phyloP scores from a whole-genome alignment of 164 flowering plant species.

The Kingdonia uniflora region DNA sequence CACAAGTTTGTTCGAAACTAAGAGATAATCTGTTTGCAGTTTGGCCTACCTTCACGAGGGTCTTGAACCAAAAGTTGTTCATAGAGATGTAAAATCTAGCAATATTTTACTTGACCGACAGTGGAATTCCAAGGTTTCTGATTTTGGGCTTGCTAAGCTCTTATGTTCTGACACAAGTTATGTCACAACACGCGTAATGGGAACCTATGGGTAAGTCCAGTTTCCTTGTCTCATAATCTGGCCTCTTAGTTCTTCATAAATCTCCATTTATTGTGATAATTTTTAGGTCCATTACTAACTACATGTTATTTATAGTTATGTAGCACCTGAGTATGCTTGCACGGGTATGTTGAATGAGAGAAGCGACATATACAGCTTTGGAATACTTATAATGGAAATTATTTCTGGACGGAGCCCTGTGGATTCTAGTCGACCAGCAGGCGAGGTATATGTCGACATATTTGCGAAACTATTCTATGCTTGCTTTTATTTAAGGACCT shows the following conservation, averaged over 20 bases:
- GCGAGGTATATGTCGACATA: conserved; percentile 39
- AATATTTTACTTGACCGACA: conserved; percentile 82
- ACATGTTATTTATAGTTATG: conserved; percentile 44
- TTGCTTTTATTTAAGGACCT: background rate
- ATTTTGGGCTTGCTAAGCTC: conserved; percentile 97
- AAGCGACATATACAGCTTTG: conserved; percentile 93
- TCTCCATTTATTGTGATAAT: background rate
- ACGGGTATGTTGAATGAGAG: conserved; percentile 95
- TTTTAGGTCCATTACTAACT: conserved; percentile 2
- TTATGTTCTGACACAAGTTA: conserved; percentile 70
- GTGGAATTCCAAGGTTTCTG: conserved; percentile 90
- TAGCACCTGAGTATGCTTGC: conserved; percentile 97
- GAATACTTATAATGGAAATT: conserved; percentile 90
- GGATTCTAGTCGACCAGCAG: conserved; percentile 68
- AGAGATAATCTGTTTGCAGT: conserved; percentile 23
- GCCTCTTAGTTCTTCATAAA: no score
- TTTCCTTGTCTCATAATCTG: conserved; percentile 1
- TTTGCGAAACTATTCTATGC: background rate
- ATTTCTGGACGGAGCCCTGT: conserved; percentile 86
- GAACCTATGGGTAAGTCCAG: conserved; percentile 85
- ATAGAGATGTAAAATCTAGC: conserved; percentile 86
- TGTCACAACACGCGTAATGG: conserved; percentile 97
- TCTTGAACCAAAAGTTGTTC: conserved; percentile 96
- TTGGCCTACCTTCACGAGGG: conserved; percentile 98
- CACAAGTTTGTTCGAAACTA: no score